Conservation (phyloP, 1,284 basidiomycete genomes). For the Hemileia vastatrix region DNA sequence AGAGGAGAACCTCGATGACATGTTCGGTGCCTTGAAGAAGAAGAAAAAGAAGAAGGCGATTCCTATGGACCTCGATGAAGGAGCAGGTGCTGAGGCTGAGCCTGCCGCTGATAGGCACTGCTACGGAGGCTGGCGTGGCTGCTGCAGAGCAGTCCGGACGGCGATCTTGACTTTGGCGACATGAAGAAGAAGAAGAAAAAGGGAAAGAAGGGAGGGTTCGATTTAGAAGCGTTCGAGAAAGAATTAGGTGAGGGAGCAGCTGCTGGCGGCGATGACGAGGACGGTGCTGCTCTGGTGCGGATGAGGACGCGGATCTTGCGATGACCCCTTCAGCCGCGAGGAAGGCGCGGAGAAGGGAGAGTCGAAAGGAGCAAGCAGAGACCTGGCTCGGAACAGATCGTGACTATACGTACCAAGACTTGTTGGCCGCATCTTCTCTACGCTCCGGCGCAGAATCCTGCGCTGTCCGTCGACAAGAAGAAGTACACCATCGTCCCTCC, state of each 20-base stretch:
- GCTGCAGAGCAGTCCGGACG: too few species aligned
- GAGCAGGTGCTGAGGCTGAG: too few species aligned
- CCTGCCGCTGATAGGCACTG: too few species aligned
- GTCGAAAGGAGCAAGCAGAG: slow-evolving; percentile 60
- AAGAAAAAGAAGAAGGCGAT: slow-evolving; percentile 79
- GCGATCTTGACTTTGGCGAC: slow-evolving; percentile 59
- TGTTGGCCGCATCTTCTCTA: slow-evolving; percentile 79
- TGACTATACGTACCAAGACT: slow-evolving; percentile 93
- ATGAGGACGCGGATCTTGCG: slow-evolving; percentile 68
- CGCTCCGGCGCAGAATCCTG: slow-evolving; percentile 84
- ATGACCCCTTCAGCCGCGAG: slow-evolving; percentile 59
- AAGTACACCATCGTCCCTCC: slow-evolving; percentile 95
- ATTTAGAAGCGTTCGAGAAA: too few species aligned
- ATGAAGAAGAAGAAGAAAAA: slow-evolving; percentile 69
- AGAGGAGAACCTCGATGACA: slow-evolving; percentile 65
- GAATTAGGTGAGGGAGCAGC: too few species aligned
- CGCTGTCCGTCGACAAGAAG: slow-evolving; percentile 71
- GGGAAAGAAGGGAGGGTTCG: too few species aligned
- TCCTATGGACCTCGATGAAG: slow-evolving; percentile 59
- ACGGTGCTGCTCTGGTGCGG: slow-evolving; percentile 51
- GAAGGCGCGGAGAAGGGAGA: slow-evolving; percentile 51
- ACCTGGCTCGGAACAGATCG: slow-evolving; percentile 80
- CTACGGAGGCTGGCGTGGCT: too few species aligned
- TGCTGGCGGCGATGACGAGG: slow-evolving; percentile 57
- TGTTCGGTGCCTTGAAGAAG: slow-evolving; percentile 82